Evolutionary conservation across 352 stramenopile genomes (phyloP).

Genomic region (Pythium rhizo-oryzae): DNA sequence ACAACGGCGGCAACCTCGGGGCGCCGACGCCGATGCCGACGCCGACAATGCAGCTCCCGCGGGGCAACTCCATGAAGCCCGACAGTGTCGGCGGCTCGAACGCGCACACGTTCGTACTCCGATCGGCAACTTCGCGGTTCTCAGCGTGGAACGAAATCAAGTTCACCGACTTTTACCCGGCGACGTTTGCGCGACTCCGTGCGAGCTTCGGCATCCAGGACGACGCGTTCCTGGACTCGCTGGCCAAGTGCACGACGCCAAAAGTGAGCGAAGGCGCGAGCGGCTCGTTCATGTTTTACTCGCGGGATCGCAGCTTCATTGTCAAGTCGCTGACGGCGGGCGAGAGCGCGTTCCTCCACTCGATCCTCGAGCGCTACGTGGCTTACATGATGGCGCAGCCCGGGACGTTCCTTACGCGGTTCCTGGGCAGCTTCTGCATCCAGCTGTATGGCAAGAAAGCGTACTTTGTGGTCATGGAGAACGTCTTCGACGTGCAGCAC

Average conservation of each 20-base stretch:
- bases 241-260: slow-evolving; percentile 67
- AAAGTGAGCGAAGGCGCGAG: slow-evolving; percentile 81
- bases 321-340: slow-evolving; percentile 72
- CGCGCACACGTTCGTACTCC: slow-evolving; percentile 47
- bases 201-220: slow-evolving; percentile 61
- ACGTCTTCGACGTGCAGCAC: slow-evolving; percentile 85
- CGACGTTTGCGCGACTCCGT: slow-evolving; percentile 56
- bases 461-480: slow-evolving; percentile 91
- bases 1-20: background rate
- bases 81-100: background rate
- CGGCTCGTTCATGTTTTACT: slow-evolving; percentile 87
- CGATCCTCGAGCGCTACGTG: slow-evolving; percentile 69
- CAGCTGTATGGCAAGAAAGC: slow-evolving; percentile 69
- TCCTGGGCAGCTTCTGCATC: slow-evolving; percentile 84
- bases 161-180: slow-evolving; percentile 65
- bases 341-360: slow-evolving; percentile 67
- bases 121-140: slow-evolving; percentile 29
- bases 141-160: slow-evolving; percentile 52
- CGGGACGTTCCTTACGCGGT: slow-evolving; percentile 76
- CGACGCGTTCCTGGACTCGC: slow-evolving; percentile 50
- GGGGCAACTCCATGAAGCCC: background rate
- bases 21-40: slow-evolving; percentile 12
- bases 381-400: slow-evolving; percentile 58
- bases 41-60: slow-evolving; percentile 8
- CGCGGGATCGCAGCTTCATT: slow-evolving; percentile 71